Percentiles rank a stretch among this genome's conserved stretches.
These are phyloP conservation scores for Pestalotiopsis fici DNA, from an alignment of 2,329 filamentous ascomycete genomes.

Conservation along the genomic window DNA sequence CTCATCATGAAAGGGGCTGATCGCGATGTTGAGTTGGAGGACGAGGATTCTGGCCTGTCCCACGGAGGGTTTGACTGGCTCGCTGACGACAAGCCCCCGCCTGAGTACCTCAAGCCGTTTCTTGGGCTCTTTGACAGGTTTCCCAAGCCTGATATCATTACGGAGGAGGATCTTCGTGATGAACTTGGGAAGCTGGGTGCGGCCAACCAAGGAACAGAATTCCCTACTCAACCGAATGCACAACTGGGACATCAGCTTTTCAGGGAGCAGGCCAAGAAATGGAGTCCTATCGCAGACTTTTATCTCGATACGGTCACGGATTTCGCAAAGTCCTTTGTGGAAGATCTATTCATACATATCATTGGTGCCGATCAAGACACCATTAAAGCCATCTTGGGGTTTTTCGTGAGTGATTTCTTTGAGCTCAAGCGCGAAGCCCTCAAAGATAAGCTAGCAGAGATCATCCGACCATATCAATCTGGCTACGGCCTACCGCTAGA, in stretches of 20 bases:
- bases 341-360: slow-evolving; percentile 11
- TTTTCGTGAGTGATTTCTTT: neutral
- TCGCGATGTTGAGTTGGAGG: slow-evolving; percentile 16
- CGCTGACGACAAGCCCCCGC: neutral
- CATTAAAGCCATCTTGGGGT: neutral
- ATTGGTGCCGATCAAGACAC: slow-evolving; percentile 8
- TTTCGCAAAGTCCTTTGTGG: slow-evolving; percentile 13
- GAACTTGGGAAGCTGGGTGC: slow-evolving; percentile 13
- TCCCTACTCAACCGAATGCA: slow-evolving; percentile 10
- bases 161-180: slow-evolving; percentile 13
- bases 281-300: slow-evolving; percentile 9
- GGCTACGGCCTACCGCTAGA: slow-evolving; percentile 12
- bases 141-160: slow-evolving; percentile 23
- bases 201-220: slow-evolving; percentile 14
- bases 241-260: slow-evolving; percentile 11
- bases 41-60: neutral
- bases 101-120: slow-evolving; percentile 29
- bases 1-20: slow-evolving; percentile 27
- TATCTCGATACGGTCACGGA: slow-evolving; percentile 9
- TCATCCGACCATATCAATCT: slow-evolving; percentile 8
- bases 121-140: slow-evolving; percentile 29
- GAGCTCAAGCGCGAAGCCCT: neutral
- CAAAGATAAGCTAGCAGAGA: slow-evolving; percentile 9
- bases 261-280: slow-evolving; percentile 9
- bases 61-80: neutral